phyloP scores from a whole-genome alignment of 495 filamentous ascomycete species.

The Tuber microsphaerosporum region DNA sequence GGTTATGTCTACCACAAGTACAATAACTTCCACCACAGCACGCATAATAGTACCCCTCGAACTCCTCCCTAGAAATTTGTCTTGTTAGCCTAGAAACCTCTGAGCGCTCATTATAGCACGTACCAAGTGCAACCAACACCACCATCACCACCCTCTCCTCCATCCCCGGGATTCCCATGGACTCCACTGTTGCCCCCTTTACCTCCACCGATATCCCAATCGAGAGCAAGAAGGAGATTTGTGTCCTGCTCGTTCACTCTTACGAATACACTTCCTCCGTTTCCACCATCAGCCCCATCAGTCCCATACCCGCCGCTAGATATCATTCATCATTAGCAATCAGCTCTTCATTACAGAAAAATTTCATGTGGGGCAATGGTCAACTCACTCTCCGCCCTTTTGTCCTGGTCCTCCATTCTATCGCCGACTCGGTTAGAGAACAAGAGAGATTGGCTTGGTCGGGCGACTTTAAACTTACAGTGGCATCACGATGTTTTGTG shows the following conservation, averaged over 20 bases:
- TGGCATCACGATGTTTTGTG: conserved; percentile 38
- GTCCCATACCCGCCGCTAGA: conserved; percentile 37
- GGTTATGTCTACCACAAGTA: conserved; percentile 26
- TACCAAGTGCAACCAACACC: conserved; percentile 23
- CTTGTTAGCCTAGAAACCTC: not conserved
- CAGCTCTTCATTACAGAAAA: not conserved
- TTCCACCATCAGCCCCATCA: conserved; percentile 41
- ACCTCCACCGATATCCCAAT: conserved; percentile 41
- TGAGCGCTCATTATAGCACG: not conserved
- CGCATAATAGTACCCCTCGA: conserved; percentile 26
- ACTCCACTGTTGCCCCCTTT: conserved; percentile 32
- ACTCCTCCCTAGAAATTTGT: conserved; percentile 16
- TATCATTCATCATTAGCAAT: not conserved
- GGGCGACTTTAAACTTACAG: conserved; percentile 11
- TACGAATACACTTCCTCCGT: conserved; percentile 39
- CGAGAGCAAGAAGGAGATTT: conserved; percentile 39
- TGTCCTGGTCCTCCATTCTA: conserved; percentile 37
- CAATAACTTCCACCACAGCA: conserved; percentile 27
- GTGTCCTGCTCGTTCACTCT: conserved; percentile 40
- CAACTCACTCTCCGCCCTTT: conserved; percentile 40
- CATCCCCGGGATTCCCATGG: conserved; percentile 42
- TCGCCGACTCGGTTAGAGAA: conserved; percentile 1
- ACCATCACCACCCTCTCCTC: conserved; percentile 33
- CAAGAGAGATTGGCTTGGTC: conserved; percentile 2
- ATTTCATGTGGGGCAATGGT: not conserved